Evolutionary conservation across 345 rosid species (phyloP), one percentile per base, ranked within the genome.

Genomic region (Aurinia saxatilis): DNA sequence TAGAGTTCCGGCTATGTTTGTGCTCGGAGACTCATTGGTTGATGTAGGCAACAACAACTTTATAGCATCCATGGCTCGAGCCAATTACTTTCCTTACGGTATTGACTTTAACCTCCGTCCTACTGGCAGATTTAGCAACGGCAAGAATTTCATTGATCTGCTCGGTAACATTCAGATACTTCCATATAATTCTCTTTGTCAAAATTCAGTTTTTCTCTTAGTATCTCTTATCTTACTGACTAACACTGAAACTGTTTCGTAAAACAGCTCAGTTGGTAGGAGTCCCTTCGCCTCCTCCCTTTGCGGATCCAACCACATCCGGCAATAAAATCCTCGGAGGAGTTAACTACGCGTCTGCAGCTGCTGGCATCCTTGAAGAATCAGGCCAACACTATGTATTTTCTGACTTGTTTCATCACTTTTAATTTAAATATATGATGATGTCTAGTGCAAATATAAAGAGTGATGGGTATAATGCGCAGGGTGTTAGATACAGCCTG

Each of bases 321-420:
- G 98, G 92, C 46, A 40, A 21, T 8, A 79, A 75, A 73, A 30
- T 87, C 13, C 81, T 90, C 4, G 75, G 75, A 42, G 99, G 97
- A 27, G 78, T 90, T 42, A 87, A 93, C 65, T 84, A 85, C 37
- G 96, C 99, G 5, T 90, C 97, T 12, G 97, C 95, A 9, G 97
- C 95, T 21, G 97, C 86, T 1, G 99, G 99, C 18, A 85, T 93
- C 49, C 96, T 93, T 17, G 91, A 90, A 13, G 84, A 78, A 63
- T 75, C 86, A 3, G 99, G 96, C 62, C 79, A 42, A 78, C 79
- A 90, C 68, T 87, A 79, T 9, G 99, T 93, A 80, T 4, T 7
- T 27, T 27, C 18, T 60, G 11, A 19, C 37, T 30, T 63, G 46
- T 34, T 33, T 33, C 39, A n/a, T 49, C 29, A 29, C 19, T 57